A percentile compares a stretch with the other conserved stretches of the same genome.
Evolutionary conservation across 352 stramenopile species (phyloP).

Genomic region (Pythium folliculosum): DNA sequence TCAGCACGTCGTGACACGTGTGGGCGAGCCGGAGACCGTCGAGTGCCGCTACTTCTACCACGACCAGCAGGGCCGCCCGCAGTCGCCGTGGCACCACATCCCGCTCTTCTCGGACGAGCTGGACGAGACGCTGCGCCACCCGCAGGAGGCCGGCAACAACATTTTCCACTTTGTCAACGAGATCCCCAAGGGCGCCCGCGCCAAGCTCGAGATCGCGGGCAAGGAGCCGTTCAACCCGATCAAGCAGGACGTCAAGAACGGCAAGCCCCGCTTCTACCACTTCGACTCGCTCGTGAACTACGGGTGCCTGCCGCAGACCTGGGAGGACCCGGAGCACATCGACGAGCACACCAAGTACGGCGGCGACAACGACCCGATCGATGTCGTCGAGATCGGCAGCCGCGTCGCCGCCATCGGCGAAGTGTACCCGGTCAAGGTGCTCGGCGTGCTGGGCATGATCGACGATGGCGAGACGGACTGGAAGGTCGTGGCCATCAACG

Average conservation of each 20-base stretch:
- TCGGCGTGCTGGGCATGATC: slow-evolving; percentile 99
- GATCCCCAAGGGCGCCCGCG: slow-evolving; percentile 86
- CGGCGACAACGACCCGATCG: slow-evolving; percentile 98
- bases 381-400: slow-evolving; percentile 98
- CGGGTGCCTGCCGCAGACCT: slow-evolving; percentile 98
- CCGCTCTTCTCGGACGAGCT: slow-evolving; percentile 66
- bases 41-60: slow-evolving; percentile 87
- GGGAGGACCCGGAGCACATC: slow-evolving; percentile 97
- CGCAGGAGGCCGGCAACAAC: slow-evolving; percentile 41
- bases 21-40: slow-evolving; percentile 61
- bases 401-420: slow-evolving; percentile 87
- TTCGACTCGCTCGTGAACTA: slow-evolving; percentile 95
- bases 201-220: slow-evolving; percentile 95
- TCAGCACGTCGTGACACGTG: slow-evolving; percentile 67
- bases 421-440: slow-evolving; percentile 96
- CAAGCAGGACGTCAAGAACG: slow-evolving; percentile 98
- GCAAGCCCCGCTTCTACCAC: slow-evolving; percentile 91
- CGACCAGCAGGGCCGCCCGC: slow-evolving; percentile 67
- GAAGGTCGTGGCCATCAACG: slow-evolving; percentile 98
- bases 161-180: slow-evolving; percentile 95
- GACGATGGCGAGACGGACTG: slow-evolving; percentile 99
- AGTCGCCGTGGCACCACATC: slow-evolving; percentile 94
- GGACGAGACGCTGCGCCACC: slow-evolving; percentile 32
- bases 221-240: slow-evolving; percentile 93
- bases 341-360: slow-evolving; percentile 91